A percentile compares a stretch with the other conserved stretches of the same genome.
Conservation (phyloP, 2,329 filamentous ascomycete genomes). For the Lecanicillium sp. region DNA sequence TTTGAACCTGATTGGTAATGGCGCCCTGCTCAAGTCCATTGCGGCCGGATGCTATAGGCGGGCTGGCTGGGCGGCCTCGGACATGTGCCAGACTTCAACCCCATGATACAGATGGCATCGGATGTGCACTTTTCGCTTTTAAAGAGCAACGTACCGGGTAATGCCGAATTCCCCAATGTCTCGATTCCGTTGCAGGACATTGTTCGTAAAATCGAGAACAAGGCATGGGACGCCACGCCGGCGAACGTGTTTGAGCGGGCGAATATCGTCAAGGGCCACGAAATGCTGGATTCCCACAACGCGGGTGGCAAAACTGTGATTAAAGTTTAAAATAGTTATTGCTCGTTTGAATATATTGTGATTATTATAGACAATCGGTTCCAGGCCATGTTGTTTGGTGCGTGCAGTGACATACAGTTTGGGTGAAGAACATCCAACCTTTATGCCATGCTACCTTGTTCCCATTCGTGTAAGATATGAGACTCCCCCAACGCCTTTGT, state of each 20-base stretch:
- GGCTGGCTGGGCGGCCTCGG: slow-evolving; percentile 36
- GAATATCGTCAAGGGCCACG: slow-evolving; percentile 29
- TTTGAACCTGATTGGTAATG: slow-evolving; percentile 35
- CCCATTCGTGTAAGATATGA: slow-evolving; percentile 21
- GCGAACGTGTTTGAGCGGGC: slow-evolving; percentile 27
- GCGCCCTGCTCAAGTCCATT: slow-evolving; percentile 32
- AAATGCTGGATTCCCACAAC: slow-evolving; percentile 26
- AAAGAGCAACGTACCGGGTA: slow-evolving; percentile 33
- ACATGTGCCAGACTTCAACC: slow-evolving; percentile 35
- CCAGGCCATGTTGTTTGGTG: too few species aligned
- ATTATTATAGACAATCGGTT: too few species aligned
- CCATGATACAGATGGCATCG: slow-evolving; percentile 36
- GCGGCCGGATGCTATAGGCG: slow-evolving; percentile 31
- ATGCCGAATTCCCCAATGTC: slow-evolving; percentile 30
- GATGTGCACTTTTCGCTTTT: slow-evolving; percentile 42
- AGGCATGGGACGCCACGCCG: slow-evolving; percentile 28
- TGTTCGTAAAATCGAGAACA: slow-evolving; percentile 29
- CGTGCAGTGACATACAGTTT: too few species aligned
- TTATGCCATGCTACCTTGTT: too few species aligned
- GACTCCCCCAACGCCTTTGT: slow-evolving; percentile 39
- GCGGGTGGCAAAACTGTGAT: slow-evolving; percentile 31
- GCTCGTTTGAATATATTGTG: too few species aligned
- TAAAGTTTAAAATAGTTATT: slow-evolving; percentile 11
- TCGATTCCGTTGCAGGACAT: slow-evolving; percentile 34
- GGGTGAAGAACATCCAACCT: too few species aligned